Conservation (phyloP, 352 stramenopile genomes). For the Phytopythium montanum region DNA sequence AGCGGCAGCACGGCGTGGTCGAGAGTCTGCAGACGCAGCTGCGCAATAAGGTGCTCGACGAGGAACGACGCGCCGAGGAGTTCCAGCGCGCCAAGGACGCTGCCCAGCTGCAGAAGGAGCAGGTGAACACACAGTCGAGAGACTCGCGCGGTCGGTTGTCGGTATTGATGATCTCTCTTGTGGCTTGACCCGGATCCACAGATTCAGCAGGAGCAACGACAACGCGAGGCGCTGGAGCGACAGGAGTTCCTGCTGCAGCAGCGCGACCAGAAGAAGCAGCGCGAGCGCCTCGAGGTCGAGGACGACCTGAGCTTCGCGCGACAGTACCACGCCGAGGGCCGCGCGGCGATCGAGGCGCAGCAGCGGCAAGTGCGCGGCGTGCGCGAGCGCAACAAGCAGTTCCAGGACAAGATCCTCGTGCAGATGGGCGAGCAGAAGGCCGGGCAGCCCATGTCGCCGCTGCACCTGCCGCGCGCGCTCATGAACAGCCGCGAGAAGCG, state of each 20-base stretch:
- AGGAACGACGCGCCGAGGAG: conserved; percentile 53
- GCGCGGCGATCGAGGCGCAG: conserved; percentile 39
- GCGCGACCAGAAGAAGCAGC: conserved; percentile 45
- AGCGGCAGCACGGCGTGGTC: conserved; percentile 32
- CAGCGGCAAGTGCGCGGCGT: conserved; percentile 27
- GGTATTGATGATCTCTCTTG: neutral
- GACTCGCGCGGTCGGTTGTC: neutral
- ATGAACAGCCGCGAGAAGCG: conserved; percentile 66
- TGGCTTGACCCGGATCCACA: neutral
- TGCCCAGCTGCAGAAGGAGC: conserved; percentile 26
- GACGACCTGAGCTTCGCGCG: conserved; percentile 59
- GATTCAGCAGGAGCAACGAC: conserved; percentile 20
- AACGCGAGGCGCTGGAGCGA: conserved; percentile 45
- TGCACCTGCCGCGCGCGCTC: conserved; percentile 50
- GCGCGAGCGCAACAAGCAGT: conserved; percentile 49
- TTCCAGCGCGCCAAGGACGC: conserved; percentile 62
- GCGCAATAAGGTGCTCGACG: conserved; percentile 40
- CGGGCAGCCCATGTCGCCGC: conserved; percentile 38
- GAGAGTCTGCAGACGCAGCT: conserved; percentile 48
- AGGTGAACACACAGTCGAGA: conserved; percentile 3
- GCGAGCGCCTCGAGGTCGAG: conserved; percentile 49
- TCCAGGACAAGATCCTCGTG: conserved; percentile 52
- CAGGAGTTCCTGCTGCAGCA: conserved; percentile 52
- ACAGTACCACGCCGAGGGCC: conserved; percentile 42
- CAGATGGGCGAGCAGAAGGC: conserved; percentile 64